Base-by-base conservation (phyloP, 179 eudicot species). In the Corrigiola litoralis region DNA sequence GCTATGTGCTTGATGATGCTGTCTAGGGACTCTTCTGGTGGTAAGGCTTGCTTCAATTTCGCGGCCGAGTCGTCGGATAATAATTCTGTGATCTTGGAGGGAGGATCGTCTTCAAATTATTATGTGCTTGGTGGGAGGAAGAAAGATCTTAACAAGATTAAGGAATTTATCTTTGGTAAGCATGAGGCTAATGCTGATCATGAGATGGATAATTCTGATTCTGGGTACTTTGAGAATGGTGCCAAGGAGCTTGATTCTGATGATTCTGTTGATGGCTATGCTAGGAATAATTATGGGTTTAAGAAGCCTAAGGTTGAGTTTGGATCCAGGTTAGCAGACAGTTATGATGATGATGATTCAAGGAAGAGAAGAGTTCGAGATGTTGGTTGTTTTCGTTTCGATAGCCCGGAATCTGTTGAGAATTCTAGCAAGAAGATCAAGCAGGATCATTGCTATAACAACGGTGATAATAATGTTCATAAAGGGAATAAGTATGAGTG, bases 1-100 rank as follows among this genome's bases (percentile, higher is more conserved):
- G 99, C 99, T 51, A 73, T 82, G 78, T 86, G 97, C 73, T 88
- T 95, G 84, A 86, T 95, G 83, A 82, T 90, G 89, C 77, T 95
- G 24, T 90, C 96, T 14, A 83, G 88, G 73, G 97, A 94, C 58
- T 71, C 72, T 4, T 66, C 48, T 44, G 60, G 61, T 21, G n/a
- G 21, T 36, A 49, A 65, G 31, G n/a, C 11, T 74, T 61, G 28
- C 50, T 74, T 42, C 10, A 74, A 70, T 58, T 73, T 81, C 37
- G 72, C 65, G 10, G 58, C 67, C 6, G 84, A 85, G 17, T 79
- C 85, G 2, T 85, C 91, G 53, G 85, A 82, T 47, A 86, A 90
- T 67, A 81, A 81, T 64, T 90, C 84, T 28, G 81, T 83, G 58
- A 76, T 86, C 52, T 45, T 81, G 11, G 83, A 87, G 48, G 79